Evolutionary conservation across 345 rosid species (phyloP), one percentile per base, ranked within the genome.

Genomic region (Sapria himalayana): DNA sequence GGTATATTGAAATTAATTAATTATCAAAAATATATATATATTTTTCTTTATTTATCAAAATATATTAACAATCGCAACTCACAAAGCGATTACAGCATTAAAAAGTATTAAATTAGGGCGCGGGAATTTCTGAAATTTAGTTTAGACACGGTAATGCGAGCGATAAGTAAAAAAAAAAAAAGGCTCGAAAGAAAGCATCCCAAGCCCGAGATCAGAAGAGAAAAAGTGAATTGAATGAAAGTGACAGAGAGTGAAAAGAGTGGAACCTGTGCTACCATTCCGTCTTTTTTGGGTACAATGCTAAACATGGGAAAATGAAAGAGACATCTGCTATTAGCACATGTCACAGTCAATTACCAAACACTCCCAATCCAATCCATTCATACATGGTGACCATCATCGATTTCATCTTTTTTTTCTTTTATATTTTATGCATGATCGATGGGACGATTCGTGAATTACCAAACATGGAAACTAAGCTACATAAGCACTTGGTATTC

Each of bases 281-380:
- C 84, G 60, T 67, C 71, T 69, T 73, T 72, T 63, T 78, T 70
- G 79, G 74, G 77, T 72, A 71, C 76, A 71, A 65, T 68, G 73
- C 70, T 72, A 70, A 76, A 63, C 35, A 51, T 39, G 79, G 94
- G 56, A 76, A 68, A 7, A 21, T 65, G 84, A 74, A 50, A 54
- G 56, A 21, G 92, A 81, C 85, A 24, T 42, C 58, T 52, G 70
- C 62, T 47, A 24, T 36, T 55, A 62, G 59, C 66, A 62, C 63
- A 60, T 54, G 97, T 73, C 89, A 67, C 55, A 54, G 45, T 76
- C 85, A 57, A 37, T n/a, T n/a, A n/a, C n/a, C n/a, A n/a, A n/a
- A n/a, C n/a, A n/a, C n/a, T n/a, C n/a, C n/a, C n/a, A n/a, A n/a
- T n/a, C n/a, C n/a, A n/a, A n/a, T n/a, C n/a, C n/a, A n/a, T n/a